phyloP scores from a whole-genome alignment of 371 early-diverging fungal genomes.

The Basidiobolus meristosporus region DNA sequence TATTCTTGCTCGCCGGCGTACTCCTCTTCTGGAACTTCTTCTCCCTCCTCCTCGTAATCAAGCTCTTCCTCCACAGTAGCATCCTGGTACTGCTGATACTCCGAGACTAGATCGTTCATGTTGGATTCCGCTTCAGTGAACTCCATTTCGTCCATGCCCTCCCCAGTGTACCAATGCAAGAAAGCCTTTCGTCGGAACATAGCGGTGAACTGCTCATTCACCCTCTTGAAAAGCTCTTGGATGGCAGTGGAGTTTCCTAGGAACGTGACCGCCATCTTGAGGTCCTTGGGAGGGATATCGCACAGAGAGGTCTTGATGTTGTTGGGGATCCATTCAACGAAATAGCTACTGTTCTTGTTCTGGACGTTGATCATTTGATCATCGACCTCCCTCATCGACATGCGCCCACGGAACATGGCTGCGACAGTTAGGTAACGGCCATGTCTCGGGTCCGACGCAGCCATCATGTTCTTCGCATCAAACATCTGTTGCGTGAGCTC shows the following conservation, averaged over 20 bases:
- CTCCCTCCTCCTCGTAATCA: slow-evolving; percentile 43
- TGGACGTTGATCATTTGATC: slow-evolving; percentile 97
- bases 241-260: slow-evolving; percentile 98
- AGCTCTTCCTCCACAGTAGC: slow-evolving; percentile 61
- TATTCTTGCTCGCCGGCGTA: slow-evolving; percentile 18
- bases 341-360: slow-evolving; percentile 89
- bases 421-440: slow-evolving; percentile 97
- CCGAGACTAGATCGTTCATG: slow-evolving; percentile 92
- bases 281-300: slow-evolving; percentile 92
- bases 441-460: slow-evolving; percentile 93
- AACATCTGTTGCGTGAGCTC: slow-evolving; percentile 98
- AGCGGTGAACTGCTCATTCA: slow-evolving; percentile 86
- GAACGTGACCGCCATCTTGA: slow-evolving; percentile 96
- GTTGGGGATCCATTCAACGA: slow-evolving; percentile 99
- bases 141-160: slow-evolving; percentile 97
- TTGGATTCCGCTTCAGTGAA: slow-evolving; percentile 87
- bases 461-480: slow-evolving; percentile 98
- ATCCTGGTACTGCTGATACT: slow-evolving; percentile 98
- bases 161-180: slow-evolving; percentile 95
- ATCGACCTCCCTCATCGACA: slow-evolving; percentile 98
- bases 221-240: slow-evolving; percentile 96
- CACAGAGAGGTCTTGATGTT: slow-evolving; percentile 98
- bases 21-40: too few relatives aligned
- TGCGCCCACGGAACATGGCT: slow-evolving; percentile 96
- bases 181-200: slow-evolving; percentile 95